Evolutionary conservation across 805 yeast genomes (phyloP), one percentile per base, ranked within the genome.

Genomic region (Myxozyma kluyveri): DNA sequence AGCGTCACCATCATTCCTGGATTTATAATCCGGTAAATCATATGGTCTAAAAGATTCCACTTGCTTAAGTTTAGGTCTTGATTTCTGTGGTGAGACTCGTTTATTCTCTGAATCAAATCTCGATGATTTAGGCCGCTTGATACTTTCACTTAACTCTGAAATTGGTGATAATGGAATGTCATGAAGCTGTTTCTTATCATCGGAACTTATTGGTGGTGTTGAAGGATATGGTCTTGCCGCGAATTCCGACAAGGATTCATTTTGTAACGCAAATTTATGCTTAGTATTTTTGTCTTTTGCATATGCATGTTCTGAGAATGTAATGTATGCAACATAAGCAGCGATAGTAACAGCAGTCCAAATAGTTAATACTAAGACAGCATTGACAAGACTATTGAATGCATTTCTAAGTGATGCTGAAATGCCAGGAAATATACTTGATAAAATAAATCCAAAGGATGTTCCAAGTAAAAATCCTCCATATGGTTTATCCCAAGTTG

Each of bases 171-270:
- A 23, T 21, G 35, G 18, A 37, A 14, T 21, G 37, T 23, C 3
- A 9, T 23, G 23, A 9, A 10, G 27, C 6, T 29, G 29, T 22
- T 17, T 12, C 37, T 17, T 19, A 21, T 3, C 7, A n/a, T 18
- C 27, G 37, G 37, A 7, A 38, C 42, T 1, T 40, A 33, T 19
- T 36, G 29, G 22, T 42, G 50, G 7, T 10, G 18, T 17, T 4
- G 41, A 10, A 21, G 48, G 46, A 22, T 53, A 53, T 2, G 57
- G 57, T 10, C 54, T 35, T 4, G 57, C 57, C 2, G 57, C 52
- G 32, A 29, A 29, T 29, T 29, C 33, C 9, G 33, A 39, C n/a
- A 29, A 40, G 14, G 38, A 23, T 3, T 44, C 32, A 14, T n/a
- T 17, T 38, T 37, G 32, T 5, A 27, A 17, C 33, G 9, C 14